Conservation (phyloP, 2,329 filamentous ascomycete genomes). For the Chalara sp. region DNA sequence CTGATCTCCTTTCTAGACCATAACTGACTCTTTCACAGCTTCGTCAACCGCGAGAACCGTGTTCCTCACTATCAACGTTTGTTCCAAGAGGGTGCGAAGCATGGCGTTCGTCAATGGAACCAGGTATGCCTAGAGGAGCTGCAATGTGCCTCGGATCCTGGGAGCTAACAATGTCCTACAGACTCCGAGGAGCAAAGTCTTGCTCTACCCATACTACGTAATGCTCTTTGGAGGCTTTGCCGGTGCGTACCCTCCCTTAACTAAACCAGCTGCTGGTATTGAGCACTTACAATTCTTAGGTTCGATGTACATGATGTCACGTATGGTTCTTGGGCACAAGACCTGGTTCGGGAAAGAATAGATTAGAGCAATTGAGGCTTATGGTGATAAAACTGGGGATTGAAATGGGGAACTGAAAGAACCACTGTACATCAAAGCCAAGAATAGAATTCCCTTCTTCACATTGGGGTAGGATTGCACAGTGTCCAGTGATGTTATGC, state of each 20-base stretch:
- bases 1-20: no score
- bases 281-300: constrained; percentile 20
- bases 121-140: constrained; percentile 52
- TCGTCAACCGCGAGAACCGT: constrained; percentile 68
- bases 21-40: constrained; percentile 17
- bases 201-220: constrained; percentile 64
- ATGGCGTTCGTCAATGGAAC: constrained; percentile 65
- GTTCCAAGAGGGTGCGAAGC: constrained; percentile 68
- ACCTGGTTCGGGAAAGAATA: constrained; percentile 62
- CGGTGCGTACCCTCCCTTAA: constrained; percentile 40
- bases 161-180: constrained; percentile 25
- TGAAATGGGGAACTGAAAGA: constrained; percentile 1
- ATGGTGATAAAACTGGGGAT: background rate
- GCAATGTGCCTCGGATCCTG: background rate
- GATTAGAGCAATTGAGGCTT: constrained; percentile 7
- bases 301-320: constrained; percentile 64
- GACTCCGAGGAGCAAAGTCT: constrained; percentile 56
- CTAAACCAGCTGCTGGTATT: background rate
- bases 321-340: constrained; percentile 72
- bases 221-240: constrained; percentile 55
- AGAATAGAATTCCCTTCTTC: background rate
- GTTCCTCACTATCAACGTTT: constrained; percentile 68
- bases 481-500: no score
- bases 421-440: constrained; percentile 15
- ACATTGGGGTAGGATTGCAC: background rate